Base-by-base conservation (phyloP, 2,329 filamentous ascomycete genomes). In the Phyllosticta paracitricarpa region DNA sequence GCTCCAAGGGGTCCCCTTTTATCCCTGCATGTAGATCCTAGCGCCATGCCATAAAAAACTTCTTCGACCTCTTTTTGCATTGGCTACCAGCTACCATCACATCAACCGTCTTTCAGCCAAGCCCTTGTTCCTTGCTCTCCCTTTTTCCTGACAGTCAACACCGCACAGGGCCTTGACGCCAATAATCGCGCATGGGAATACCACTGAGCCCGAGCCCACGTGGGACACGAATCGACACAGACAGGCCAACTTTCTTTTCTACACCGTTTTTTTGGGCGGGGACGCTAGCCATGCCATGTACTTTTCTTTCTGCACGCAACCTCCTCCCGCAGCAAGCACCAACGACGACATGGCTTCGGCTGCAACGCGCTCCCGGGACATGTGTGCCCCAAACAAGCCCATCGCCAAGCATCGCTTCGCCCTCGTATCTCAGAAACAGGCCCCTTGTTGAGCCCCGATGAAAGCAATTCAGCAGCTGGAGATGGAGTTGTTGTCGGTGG, bases 311-410 rank as follows among this genome's bases (percentile, higher is more conserved):
- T 48, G 40, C 40, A 48, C 40, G 40, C 17, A 48, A 48, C 17
- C 40, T 5, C 40, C 17, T 48, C 40, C n/a, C 40, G 40, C 40
- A 48, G 40, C 40, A 48, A 48, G 40, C 40, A 48, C 40, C 19
- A 17, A 17, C 17, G 40, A 5, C n/a, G 6, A n/a, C 40, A 48
- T 48, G 40, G 40, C 58, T 68, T 67, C 62, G 56, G 65, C 55
- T 66, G 66, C 61, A 65, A 64, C 52, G 62, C 64, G 17, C 53
- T 68, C 25, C 64, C 63, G n/a, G 66, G 67, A 48, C 40, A 48
- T 48, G 40, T 48, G 40, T 14, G n/a, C 19, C 19, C 19, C 19
- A 48, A 48, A 19, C 40, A 48, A 48, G 17, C 10, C 35, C 35
- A 2, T 40, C 35, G 35, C 35, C 40, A 48, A 48, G 40, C 14